These are phyloP conservation scores for Prunus persica DNA, from an alignment of 306 rosid genomes.

Conservation along the genomic window DNA sequence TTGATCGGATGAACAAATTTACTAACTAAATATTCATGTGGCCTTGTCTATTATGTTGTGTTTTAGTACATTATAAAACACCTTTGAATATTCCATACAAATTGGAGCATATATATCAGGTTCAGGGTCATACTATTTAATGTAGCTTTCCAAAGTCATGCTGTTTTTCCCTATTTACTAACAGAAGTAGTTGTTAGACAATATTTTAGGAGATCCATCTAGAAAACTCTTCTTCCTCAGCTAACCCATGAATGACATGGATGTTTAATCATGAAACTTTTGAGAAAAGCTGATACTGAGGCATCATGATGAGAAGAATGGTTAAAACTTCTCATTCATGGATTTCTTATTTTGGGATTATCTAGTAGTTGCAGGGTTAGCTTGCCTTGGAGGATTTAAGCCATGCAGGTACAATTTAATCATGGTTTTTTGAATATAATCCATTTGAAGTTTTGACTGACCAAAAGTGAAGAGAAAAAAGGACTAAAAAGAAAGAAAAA, in stretches of 20 bases:
- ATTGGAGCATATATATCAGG: not conserved
- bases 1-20: not conserved
- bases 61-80: not conserved
- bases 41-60: not conserved
- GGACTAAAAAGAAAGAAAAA: not conserved
- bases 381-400: not conserved
- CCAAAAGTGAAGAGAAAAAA: not conserved
- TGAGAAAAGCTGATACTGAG: conserved; percentile 24
- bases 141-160: not conserved
- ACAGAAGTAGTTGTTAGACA: not conserved
- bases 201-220: not conserved
- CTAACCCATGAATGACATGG: conserved; percentile 2
- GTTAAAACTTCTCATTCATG: conserved; percentile 39
- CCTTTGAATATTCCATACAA: conserved; percentile 12
- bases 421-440: not conserved
- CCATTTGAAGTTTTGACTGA: not conserved
- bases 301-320: conserved; percentile 37
- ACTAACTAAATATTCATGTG: not conserved
- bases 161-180: not conserved
- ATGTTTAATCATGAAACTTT: conserved; percentile 27
- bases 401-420: not conserved
- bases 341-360: conserved; percentile 4
- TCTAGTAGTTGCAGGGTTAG: not conserved
- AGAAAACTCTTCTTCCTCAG: conserved; percentile 1
- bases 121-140: too few relatives aligned